phyloP scores from a whole-genome alignment of 2,329 filamentous ascomycete species.

The Colletotrichum sojae region DNA sequence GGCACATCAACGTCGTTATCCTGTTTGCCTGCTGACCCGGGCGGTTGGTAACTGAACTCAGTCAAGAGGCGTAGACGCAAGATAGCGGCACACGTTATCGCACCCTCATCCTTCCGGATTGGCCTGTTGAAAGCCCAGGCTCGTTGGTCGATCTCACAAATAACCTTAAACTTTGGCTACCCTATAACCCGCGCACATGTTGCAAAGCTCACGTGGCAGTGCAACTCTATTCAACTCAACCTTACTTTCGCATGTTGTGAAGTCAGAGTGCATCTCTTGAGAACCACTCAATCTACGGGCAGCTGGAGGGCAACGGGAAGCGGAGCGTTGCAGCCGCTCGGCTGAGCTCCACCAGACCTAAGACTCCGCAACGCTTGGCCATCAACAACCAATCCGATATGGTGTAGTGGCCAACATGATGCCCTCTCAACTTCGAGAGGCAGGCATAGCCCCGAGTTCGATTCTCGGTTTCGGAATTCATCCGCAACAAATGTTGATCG shows the following conservation, averaged over 20 bases:
- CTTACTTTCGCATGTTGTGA: background rate
- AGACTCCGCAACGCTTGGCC: background rate
- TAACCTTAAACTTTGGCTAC: background rate
- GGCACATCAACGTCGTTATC: no score
- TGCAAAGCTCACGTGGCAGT: background rate
- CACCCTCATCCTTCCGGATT: background rate
- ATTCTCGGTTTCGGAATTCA: slow-evolving; percentile 21
- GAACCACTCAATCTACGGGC: no score
- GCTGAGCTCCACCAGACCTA: background rate
- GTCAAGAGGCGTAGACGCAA: no score
- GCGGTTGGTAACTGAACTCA: no score
- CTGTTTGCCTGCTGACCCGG: no score
- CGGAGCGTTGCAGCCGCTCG: background rate
- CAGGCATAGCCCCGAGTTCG: slow-evolving; percentile 24
- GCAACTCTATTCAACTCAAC: no score
- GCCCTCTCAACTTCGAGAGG: slow-evolving; percentile 16
- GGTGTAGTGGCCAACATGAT: slow-evolving; percentile 25
- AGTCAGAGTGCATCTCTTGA: background rate
- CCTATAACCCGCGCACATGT: background rate
- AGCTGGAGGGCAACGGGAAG: no score
- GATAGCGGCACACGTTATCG: background rate
- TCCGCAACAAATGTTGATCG: background rate
- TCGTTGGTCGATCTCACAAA: background rate
- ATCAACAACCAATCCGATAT: slow-evolving; percentile 11
- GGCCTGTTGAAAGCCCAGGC: no score